These are phyloP conservation scores for Capronia coronata DNA, from an alignment of 2,329 filamentous ascomycete species.

Conservation along the genomic window DNA sequence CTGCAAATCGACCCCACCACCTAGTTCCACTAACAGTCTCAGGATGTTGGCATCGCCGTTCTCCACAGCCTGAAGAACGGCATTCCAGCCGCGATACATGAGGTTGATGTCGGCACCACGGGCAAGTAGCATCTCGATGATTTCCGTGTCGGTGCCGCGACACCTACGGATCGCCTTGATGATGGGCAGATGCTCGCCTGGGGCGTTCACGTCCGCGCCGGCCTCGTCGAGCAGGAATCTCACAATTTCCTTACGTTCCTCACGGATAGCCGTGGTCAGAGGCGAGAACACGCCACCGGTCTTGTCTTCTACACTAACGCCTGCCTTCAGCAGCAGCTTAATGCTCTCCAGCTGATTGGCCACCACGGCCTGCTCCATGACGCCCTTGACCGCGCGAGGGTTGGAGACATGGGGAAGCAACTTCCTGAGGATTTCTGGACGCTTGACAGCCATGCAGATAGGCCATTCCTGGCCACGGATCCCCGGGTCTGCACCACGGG, in stretches of 20 bases:
- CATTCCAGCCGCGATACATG: conserved; percentile 61
- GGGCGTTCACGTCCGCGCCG: conserved; percentile 58
- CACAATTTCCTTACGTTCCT: conserved; percentile 56
- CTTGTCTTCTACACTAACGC: conserved; percentile 63
- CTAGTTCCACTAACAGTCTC: conserved; percentile 39
- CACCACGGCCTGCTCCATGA: conserved; percentile 61
- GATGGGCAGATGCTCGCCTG: conserved; percentile 64
- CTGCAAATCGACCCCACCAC: conserved; percentile 33
- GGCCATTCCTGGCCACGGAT: conserved; percentile 64
- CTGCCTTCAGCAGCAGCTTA: conserved; percentile 58
- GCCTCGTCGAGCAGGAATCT: conserved; percentile 55
- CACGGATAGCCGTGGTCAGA: conserved; percentile 60
- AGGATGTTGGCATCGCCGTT: conserved; percentile 54
- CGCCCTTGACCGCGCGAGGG: conserved; percentile 57
- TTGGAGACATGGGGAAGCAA: conserved; percentile 54
- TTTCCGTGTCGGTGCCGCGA: conserved; percentile 51
- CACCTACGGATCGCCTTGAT: conserved; percentile 62
- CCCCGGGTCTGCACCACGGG: conserved; percentile 55
- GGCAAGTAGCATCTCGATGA: conserved; percentile 57
- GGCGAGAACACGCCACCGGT: conserved; percentile 67
- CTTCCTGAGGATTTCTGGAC: conserved; percentile 54
- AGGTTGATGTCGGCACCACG: conserved; percentile 63
- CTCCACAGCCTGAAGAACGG: conserved; percentile 59
- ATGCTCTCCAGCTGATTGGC: conserved; percentile 62
- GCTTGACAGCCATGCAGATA: conserved; percentile 60